Evolutionary conservation across 345 rosid genomes (phyloP).

Genomic region (Crucihimalaya himalaica): DNA sequence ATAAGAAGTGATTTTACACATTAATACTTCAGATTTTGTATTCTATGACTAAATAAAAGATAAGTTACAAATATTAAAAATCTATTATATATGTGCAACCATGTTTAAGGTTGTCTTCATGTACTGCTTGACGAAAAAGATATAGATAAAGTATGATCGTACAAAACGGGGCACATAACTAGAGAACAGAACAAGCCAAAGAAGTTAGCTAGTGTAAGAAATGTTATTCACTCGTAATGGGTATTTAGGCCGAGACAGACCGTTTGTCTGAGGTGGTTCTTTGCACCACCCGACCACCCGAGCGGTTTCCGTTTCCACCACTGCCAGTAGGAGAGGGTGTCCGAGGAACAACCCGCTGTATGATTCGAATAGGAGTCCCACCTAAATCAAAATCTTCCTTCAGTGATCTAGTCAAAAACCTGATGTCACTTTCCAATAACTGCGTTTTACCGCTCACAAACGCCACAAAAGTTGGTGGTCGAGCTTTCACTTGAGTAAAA

Average conservation of each 20-base stretch:
- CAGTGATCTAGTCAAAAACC: constrained; percentile 78
- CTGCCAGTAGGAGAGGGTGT: constrained; percentile 16
- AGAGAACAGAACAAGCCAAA: background rate
- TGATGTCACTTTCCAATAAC: constrained; percentile 70
- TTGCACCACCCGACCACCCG: constrained; percentile 34
- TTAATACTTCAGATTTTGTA: no score
- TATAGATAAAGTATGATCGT: background rate
- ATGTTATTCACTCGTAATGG: background rate
- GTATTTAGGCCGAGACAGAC: constrained; percentile 28
- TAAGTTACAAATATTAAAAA: no score
- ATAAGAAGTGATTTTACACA: background rate
- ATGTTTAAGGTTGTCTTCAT: background rate
- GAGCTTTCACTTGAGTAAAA: constrained; percentile 96
- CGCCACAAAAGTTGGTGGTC: constrained; percentile 96
- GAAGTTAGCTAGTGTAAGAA: no score
- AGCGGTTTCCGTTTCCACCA: constrained; percentile 38
- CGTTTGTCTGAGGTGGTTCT: constrained; percentile 68
- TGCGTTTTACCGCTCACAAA: constrained; percentile 66
- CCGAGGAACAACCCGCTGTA: constrained; percentile 60
- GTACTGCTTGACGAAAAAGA: background rate
- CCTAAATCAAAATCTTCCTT: constrained; percentile 95
- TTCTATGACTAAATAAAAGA: no score
- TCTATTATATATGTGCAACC: no score
- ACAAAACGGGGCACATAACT: background rate
- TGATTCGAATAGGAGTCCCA: constrained; percentile 88